These are phyloP conservation scores for Hibiscus syriacus DNA, from an alignment of 345 rosid genomes.

Conservation along the genomic window DNA sequence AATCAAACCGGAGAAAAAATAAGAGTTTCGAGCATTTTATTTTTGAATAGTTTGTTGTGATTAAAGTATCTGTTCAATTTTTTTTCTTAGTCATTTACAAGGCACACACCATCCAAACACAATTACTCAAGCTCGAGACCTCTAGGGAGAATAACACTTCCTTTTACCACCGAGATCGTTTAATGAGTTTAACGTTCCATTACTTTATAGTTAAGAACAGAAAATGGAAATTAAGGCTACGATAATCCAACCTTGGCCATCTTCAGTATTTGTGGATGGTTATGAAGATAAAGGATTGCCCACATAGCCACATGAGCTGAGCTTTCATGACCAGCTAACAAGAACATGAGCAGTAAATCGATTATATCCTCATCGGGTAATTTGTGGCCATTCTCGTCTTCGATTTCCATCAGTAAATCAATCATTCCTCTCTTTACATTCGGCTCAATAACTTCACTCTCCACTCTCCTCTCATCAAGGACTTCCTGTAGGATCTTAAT, in stretches of 20 bases:
- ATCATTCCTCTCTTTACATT: conserved; percentile 16
- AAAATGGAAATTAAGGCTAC: not conserved
- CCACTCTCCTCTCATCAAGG: conserved; percentile 17
- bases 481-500: conserved; percentile 16
- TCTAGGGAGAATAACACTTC: no score
- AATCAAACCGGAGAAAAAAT: no score
- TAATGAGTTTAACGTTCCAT: no score
- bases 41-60: no score
- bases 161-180: no score
- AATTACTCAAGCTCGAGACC: no score
- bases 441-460: not conserved
- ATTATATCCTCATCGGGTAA: conserved; percentile 23
- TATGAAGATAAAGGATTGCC: conserved; percentile 13
- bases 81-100: no score
- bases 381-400: conserved; percentile 28
- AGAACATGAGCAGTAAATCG: conserved; percentile 17
- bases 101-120: no score
- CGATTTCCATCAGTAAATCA: conserved; percentile 22
- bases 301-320: conserved; percentile 24
- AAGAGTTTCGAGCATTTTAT: no score
- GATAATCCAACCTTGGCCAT: conserved; percentile 23
- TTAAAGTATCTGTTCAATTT: no score
- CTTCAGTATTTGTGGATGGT: conserved; percentile 17
- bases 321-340: conserved; percentile 32
- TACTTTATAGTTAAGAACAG: not conserved